These are phyloP conservation scores for Tulasnella sp. DNA, from an alignment of 768 basidiomycete genomes.

Conservation along the genomic window DNA sequence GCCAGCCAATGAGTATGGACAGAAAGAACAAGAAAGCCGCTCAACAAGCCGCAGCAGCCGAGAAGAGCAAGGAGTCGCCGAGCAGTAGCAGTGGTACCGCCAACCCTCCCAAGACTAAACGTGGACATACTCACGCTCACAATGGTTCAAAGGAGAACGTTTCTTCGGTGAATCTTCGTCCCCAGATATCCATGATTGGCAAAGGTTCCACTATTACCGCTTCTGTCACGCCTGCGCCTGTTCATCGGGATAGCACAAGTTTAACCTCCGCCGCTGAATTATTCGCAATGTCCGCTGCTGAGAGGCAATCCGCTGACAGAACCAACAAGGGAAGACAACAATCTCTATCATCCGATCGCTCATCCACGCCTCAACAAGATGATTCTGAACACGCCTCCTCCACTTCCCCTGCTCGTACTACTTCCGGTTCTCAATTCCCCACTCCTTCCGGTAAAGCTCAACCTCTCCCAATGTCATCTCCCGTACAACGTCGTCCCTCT, in stretches of 20 bases:
- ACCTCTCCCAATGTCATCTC: conserved; percentile 9
- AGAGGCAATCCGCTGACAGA: too few species aligned
- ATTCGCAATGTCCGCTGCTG: too few species aligned
- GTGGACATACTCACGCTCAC: conserved; percentile 19
- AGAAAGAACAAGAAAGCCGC: conserved; percentile 94
- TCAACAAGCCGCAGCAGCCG: conserved; percentile 31
- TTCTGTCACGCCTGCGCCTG: conserved; percentile 52
- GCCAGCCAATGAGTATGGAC: conserved; percentile 91
- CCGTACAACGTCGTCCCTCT: conserved; percentile 24
- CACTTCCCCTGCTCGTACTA: neutral
- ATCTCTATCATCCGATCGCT: too few species aligned
- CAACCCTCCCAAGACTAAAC: conserved; percentile 24
- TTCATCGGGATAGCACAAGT: conserved; percentile 50
- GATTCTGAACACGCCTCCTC: neutral
- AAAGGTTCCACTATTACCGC: conserved; percentile 18
- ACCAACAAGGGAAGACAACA: too few species aligned
- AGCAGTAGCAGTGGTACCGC: neutral
- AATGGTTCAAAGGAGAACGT: neutral
- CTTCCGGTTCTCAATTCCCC: neutral
- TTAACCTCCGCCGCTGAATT: too few species aligned
- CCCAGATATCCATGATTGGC: conserved; percentile 13
- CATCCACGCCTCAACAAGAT: neutral
- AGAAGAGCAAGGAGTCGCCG: neutral
- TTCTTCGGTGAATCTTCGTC: conserved; percentile 2
- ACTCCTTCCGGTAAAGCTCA: conserved; percentile 37